Conservation (phyloP, 2,329 filamentous ascomycete genomes). For the Pseudocercospora cruenta region DNA sequence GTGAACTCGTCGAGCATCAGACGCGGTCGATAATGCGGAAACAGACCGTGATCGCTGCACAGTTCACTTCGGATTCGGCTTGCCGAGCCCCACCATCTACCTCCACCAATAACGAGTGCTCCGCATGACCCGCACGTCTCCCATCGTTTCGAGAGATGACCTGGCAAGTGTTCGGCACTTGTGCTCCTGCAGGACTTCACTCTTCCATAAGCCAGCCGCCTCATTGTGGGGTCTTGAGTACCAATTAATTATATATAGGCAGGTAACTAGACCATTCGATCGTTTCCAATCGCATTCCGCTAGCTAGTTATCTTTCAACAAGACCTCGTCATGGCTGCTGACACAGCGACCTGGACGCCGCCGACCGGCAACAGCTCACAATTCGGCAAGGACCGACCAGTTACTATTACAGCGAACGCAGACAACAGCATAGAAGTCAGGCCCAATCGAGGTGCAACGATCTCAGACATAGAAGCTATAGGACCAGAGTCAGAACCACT, state of each 20-base stretch:
- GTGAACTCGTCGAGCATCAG: background rate
- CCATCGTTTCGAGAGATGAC: background rate
- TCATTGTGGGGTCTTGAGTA: background rate
- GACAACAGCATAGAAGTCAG: conserved; percentile 27
- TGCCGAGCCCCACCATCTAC: background rate
- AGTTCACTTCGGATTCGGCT: conserved; percentile 1
- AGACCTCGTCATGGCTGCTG: conserved; percentile 5
- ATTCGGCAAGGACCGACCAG: conserved; percentile 30
- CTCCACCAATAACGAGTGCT: background rate
- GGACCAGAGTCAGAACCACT: conserved; percentile 41
- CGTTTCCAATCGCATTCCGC: background rate
- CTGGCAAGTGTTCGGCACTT: conserved; percentile 3
- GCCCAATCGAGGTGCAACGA: conserved; percentile 46
- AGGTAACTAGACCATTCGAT: background rate
- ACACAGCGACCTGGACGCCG: conserved; percentile 18
- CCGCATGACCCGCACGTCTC: background rate
- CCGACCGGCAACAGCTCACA: conserved; percentile 31
- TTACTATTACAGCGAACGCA: conserved; percentile 32
- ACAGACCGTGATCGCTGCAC: background rate
- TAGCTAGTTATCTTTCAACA: conserved; percentile 3
- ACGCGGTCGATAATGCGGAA: background rate
- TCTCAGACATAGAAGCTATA: conserved; percentile 45
- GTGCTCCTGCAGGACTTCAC: background rate
- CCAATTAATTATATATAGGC: background rate
- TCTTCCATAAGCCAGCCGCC: background rate